phyloP scores from a whole-genome alignment of 805 yeast genomes.

The Monosporozyma aquatica region DNA sequence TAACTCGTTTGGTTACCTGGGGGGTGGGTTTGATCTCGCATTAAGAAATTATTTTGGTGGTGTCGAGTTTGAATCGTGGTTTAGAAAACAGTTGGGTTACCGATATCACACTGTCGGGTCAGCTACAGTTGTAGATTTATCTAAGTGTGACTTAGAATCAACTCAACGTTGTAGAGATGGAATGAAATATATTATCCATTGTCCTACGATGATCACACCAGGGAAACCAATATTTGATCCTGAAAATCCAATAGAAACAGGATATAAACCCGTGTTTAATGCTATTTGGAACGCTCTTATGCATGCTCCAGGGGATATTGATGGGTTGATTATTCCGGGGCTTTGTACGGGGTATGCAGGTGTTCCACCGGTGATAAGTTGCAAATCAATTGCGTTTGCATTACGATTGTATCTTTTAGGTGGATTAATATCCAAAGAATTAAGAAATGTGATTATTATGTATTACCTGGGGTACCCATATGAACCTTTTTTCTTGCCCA shows the following conservation, averaged over 20 bases:
- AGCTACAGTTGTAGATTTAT: constrained; percentile 17
- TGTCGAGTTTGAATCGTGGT: constrained; percentile 22
- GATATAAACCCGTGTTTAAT: constrained; percentile 24
- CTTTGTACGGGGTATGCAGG: constrained; percentile 29
- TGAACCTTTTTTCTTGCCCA: constrained; percentile 14
- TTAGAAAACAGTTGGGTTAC: constrained; percentile 16
- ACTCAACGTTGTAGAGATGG: neutral
- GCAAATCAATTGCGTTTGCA: constrained; percentile 27
- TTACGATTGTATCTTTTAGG: constrained; percentile 16
- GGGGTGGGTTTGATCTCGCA: constrained; percentile 43
- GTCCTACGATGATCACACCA: constrained; percentile 30
- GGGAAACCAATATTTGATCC: constrained; percentile 11
- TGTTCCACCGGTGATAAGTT: constrained; percentile 20
- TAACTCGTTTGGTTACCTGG: constrained; percentile 40
- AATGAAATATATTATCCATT: constrained; percentile 22
- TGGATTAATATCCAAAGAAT: constrained; percentile 14
- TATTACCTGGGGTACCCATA: constrained; percentile 19
- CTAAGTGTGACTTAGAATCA: constrained; percentile 5
- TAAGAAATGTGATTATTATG: constrained; percentile 23
- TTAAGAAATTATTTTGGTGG: constrained; percentile 22
- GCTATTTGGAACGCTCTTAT: constrained; percentile 23
- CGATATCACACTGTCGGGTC: constrained; percentile 23
- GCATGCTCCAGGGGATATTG: constrained; percentile 15
- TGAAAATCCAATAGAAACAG: constrained; percentile 14
- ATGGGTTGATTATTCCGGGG: constrained; percentile 26